Base-by-base conservation (phyloP, 2,329 filamentous ascomycete genomes). In the Pseudopyrenochaeta lycopersici region DNA sequence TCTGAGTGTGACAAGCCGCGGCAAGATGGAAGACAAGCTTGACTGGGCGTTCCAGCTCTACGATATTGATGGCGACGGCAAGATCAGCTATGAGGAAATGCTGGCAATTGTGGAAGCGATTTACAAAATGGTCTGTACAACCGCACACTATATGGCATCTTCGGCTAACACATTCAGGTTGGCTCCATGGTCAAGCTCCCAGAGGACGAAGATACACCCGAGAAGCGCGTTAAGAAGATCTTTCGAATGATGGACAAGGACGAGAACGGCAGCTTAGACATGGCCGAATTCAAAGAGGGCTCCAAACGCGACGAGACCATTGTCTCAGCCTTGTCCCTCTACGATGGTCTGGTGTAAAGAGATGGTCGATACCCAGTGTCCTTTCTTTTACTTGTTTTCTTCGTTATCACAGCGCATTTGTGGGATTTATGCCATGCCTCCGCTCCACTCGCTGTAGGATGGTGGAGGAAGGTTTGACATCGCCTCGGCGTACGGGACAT, bases 241-340 rank as follows among this genome's bases (percentile, higher is more conserved):
- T 99, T 99, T 84, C 85, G 90, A 71, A 98, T 98, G 95, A 99
- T 99, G 95, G 95, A 99, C 83, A 99, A 99, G 85, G 95, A 99
- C 76, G 94, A 98, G 81, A 98, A 98, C 75, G 95, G 94, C 67
- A 96, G 91, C 73, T 81, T 99, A 68, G 94, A 98, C 76, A 94
- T 97, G 85, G 90, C 93, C 57, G 95, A 99, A 77, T 99, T 99
- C 84, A 98, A 98, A 81, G 95, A 99, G 80, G 95, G 95, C 66
- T 97, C 92, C 82, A 97, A 98, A 83, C 90, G 93, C 55, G 95
- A 99, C 78, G 94, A 98, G 82, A 99, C 95, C 9, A 99, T 99
- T 73, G 95, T 99, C 54, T 98, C 94, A 49, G 95, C 95, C 30
- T 82, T 99, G 72, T 97, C 93, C 52, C 84, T 99, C 62, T 99